phyloP scores from a whole-genome alignment of 352 stramenopile genomes.

The Pythium phragmitis region DNA sequence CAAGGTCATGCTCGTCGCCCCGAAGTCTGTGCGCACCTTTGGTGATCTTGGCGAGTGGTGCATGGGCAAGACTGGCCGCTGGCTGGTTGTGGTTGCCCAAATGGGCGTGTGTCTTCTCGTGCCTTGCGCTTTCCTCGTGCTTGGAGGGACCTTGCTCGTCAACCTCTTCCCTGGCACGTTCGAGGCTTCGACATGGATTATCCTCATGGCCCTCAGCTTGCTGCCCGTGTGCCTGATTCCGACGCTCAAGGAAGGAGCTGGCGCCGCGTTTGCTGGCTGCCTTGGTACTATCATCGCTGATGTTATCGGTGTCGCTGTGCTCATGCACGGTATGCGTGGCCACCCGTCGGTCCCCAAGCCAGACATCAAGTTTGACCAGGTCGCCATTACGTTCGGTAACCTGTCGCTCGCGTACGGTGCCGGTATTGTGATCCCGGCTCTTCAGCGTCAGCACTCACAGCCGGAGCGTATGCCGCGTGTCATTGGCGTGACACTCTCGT shows the following conservation, averaged over 20 bases:
- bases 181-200: slow-evolving; percentile 51
- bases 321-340: slow-evolving; percentile 54
- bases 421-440: slow-evolving; percentile 57
- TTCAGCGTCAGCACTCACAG: slow-evolving; percentile 61
- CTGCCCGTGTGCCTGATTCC: slow-evolving; percentile 56
- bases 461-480: slow-evolving; percentile 62
- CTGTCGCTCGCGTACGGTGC: slow-evolving; percentile 62
- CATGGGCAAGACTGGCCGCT: slow-evolving; percentile 51
- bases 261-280: slow-evolving; percentile 54
- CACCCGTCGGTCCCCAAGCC: slow-evolving; percentile 45
- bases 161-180: slow-evolving; percentile 55
- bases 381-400: slow-evolving; percentile 59
- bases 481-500: slow-evolving; percentile 46
- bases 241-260: slow-evolving; percentile 64
- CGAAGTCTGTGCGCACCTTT: slow-evolving; percentile 47
- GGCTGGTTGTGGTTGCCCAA: slow-evolving; percentile 46
- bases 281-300: slow-evolving; percentile 62
- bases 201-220: slow-evolving; percentile 55
- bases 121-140: slow-evolving; percentile 57
- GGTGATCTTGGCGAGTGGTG: slow-evolving; percentile 59
- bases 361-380: slow-evolving; percentile 47
- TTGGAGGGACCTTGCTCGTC: slow-evolving; percentile 51
- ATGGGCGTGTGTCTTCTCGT: slow-evolving; percentile 57
- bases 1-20: slow-evolving; percentile 55
- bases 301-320: slow-evolving; percentile 43